Conservation (phyloP, 768 basidiomycete genomes). For the Trametes coccinea region DNA sequence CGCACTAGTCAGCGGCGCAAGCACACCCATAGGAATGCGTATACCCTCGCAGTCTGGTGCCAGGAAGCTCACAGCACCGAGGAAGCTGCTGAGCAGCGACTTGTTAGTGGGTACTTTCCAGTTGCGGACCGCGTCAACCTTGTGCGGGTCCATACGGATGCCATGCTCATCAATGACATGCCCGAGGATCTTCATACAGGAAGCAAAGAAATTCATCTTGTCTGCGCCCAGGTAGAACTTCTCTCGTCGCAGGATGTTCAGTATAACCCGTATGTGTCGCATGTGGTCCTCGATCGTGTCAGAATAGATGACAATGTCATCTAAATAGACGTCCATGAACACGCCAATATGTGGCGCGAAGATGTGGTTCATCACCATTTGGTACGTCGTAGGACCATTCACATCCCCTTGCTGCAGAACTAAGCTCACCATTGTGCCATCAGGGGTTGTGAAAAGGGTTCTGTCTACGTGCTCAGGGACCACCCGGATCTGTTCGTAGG, state of each 20-base stretch:
- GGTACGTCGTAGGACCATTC: constrained; percentile 40
- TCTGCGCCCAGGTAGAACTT: constrained; percentile 19
- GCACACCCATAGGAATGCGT: constrained; percentile 38
- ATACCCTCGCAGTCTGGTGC: constrained; percentile 28
- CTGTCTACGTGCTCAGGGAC: constrained; percentile 22
- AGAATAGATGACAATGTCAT: constrained; percentile 37
- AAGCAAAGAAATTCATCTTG: constrained; percentile 28
- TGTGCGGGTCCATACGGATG: constrained; percentile 44
- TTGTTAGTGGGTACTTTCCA: constrained; percentile 33
- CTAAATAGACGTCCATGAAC: constrained; percentile 39
- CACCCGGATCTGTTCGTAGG: constrained; percentile 33
- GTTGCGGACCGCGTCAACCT: constrained; percentile 38
- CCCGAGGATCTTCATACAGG: constrained; percentile 25
- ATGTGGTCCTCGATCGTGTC: constrained; percentile 30
- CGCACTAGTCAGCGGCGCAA: constrained; percentile 23
- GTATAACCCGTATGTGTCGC: constrained; percentile 16
- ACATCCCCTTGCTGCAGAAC: constrained; percentile 35
- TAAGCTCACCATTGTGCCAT: constrained; percentile 31
- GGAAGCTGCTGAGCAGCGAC: too few relatives aligned
- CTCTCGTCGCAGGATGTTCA: constrained; percentile 10
- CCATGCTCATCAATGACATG: constrained; percentile 38
- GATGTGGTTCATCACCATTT: constrained; percentile 45
- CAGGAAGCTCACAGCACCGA: constrained; percentile 24
- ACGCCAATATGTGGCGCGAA: constrained; percentile 32
- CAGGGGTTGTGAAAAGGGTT: constrained; percentile 28